phyloP scores from a whole-genome alignment of 805 yeast genomes.

The Gaillardinia entomophila region DNA sequence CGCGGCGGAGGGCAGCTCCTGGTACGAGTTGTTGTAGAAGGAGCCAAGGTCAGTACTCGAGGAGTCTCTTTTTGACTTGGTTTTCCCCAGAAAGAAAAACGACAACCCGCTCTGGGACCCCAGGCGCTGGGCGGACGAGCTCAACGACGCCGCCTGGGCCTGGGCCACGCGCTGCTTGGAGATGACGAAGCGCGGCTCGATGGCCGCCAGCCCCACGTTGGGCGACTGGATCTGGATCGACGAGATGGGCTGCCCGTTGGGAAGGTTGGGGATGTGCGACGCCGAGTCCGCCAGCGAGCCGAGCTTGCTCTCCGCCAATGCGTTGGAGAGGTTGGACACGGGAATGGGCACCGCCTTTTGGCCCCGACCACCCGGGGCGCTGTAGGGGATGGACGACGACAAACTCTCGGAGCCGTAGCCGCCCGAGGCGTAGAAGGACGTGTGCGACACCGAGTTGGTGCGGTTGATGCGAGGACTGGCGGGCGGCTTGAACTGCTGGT shows the following conservation, averaged over 20 bases:
- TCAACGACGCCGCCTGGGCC: constrained; percentile 40
- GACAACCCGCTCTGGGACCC: constrained; percentile 45
- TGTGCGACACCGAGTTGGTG: constrained; percentile 34
- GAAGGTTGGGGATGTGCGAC: constrained; percentile 42
- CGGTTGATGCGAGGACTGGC: constrained; percentile 38
- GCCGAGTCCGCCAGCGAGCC: constrained; percentile 2
- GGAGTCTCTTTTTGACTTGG: constrained; percentile 28
- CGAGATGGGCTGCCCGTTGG: constrained; percentile 52
- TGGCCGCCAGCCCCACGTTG: constrained; percentile 48
- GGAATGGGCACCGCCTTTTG: constrained; percentile 1
- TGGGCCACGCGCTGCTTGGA: constrained; percentile 68
- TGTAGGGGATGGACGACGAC: constrained; percentile 61
- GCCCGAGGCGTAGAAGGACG: constrained; percentile 28
- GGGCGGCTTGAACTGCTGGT: constrained; percentile 12
- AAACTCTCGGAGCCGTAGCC: constrained; percentile 37
- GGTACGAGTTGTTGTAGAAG: constrained; percentile 33
- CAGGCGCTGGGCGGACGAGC: constrained; percentile 26
- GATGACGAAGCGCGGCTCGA: constrained; percentile 84
- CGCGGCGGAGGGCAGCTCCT: constrained; percentile 18
- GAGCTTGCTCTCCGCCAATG: constrained; percentile 6
- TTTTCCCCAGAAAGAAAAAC: constrained; percentile 38
- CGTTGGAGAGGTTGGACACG: constrained; percentile 6
- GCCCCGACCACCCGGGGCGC: constrained; percentile 60
- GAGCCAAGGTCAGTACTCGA: constrained; percentile 38
- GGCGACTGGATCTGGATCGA: constrained; percentile 72